A percentile compares a stretch with the other conserved stretches of the same genome.
Evolutionary conservation across 768 basidiomycete genomes (phyloP).

Genomic region (Stropharia rugosoannulata): DNA sequence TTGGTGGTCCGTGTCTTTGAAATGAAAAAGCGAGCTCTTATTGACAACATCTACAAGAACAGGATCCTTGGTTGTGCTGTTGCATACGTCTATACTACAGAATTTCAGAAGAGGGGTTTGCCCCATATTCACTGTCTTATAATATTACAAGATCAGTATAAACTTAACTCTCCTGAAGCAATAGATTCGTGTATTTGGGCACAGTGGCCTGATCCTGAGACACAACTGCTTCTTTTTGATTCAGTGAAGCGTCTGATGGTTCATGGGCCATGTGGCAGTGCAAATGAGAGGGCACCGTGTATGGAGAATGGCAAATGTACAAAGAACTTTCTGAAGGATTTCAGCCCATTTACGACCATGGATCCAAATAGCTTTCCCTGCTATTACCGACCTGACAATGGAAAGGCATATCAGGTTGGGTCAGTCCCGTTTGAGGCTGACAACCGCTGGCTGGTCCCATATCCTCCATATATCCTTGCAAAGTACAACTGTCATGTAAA

Average conservation of each 20-base stretch:
- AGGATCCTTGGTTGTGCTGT: not conserved
- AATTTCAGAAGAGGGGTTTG: constrained; percentile 58
- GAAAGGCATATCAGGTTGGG: constrained; percentile 20
- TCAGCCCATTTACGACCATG: constrained; percentile 30
- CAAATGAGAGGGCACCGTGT: constrained; percentile 25
- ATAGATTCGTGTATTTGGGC: constrained; percentile 42
- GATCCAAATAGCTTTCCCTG: constrained; percentile 39
- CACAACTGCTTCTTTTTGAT: constrained; percentile 37
- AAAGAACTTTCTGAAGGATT: constrained; percentile 45
- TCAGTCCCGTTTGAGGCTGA: constrained; percentile 15
- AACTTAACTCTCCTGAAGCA: constrained; percentile 31
- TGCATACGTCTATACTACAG: constrained; percentile 39
- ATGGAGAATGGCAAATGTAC: constrained; percentile 40
- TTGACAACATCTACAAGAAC: constrained; percentile 27
- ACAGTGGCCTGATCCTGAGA: constrained; percentile 38
- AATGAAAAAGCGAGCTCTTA: constrained; percentile 34
- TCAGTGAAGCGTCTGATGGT: constrained; percentile 41
- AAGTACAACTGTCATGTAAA: constrained; percentile 27
- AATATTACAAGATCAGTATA: constrained; percentile 31
- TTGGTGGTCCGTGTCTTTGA: constrained; percentile 45
- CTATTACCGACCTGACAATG: constrained; percentile 36
- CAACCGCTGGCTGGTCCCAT: constrained; percentile 44
- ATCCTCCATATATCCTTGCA: constrained; percentile 31
- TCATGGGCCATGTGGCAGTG: constrained; percentile 46
- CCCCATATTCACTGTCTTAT: constrained; percentile 55